Evolutionary conservation across 352 stramenopile genomes (phyloP), one percentile per base, ranked within the genome.

Genomic region (Lagenidium sp.): DNA sequence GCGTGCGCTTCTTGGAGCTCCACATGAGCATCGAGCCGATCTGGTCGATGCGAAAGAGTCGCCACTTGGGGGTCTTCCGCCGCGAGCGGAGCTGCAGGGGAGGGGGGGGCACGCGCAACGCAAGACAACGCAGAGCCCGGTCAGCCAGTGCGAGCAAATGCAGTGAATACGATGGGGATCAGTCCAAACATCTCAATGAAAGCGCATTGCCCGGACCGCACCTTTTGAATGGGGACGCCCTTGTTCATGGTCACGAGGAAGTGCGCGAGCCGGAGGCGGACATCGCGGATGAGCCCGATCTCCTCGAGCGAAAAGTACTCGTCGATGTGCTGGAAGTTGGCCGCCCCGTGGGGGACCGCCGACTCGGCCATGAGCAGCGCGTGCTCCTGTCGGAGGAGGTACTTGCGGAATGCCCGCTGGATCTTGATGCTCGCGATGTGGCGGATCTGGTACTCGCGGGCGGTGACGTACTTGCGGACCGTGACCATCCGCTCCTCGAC

Each of bases 241-340:
- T 72, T 76, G 21, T 71, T 56, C 59, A 87, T 68, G 13, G 68
- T 82, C 36, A 69, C 59, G 13, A 86, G 53, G 32, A 86, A 81
- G 36, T 84, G 68, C 7, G 69, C 70, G 24, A 82, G 55, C 1
- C 63, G 64, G 23, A 66, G 50, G 18, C 52, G 55, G 15, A 50
- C 22, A 25, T 78, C 63, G 2, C 59, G 49, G 19, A 86, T 60
- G 34, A 84, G 34, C 0, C 60, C 63, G 18, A 87, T 64, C 44
- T 87, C 74, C 35, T 78, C 68, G 0, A 87, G 62, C 21, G 70
- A 75, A 19, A 81, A 64, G 49, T 79, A 78, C 45, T 84, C 74
- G 3, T 68, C 63, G 13, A 77, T 47, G 34, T 74, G 56, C 36
- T 80, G 60, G 16, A 84, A 65, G 6, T 57, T 61, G 34, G 76